Evolutionary conservation across 176 grass and related monocot genomes (phyloP).

Genomic region (Cenchrus americanus): DNA sequence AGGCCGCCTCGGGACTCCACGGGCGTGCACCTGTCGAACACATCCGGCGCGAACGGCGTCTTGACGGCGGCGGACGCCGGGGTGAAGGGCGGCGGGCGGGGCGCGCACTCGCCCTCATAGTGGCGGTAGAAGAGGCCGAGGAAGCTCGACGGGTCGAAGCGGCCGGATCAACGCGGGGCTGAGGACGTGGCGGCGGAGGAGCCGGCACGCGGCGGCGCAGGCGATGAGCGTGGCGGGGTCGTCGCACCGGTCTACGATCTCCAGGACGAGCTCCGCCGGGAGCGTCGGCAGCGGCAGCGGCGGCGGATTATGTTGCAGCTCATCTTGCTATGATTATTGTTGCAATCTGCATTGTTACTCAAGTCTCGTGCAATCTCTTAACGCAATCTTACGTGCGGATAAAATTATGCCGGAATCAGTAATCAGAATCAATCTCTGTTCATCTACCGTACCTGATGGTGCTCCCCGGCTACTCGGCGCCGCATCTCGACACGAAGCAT

Average conservation of each 20-base stretch:
- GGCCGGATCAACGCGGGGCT: background rate
- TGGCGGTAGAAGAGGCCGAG: slow-evolving; percentile 7
- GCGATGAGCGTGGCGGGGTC: slow-evolving; percentile 3
- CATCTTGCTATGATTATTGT: background rate
- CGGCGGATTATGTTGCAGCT: background rate
- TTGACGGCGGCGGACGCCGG: background rate
- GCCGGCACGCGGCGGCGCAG: background rate
- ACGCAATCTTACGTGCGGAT: background rate
- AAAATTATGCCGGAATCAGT: too few species aligned
- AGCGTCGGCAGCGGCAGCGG: background rate
- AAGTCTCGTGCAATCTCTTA: background rate
- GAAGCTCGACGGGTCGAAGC: background rate
- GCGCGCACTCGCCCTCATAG: background rate
- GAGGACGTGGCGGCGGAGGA: slow-evolving; percentile 10
- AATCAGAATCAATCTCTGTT: too few species aligned
- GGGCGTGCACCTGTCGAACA: background rate
- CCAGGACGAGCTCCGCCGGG: slow-evolving; percentile 8
- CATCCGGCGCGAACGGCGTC: background rate
- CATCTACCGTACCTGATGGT: background rate
- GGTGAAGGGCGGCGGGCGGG: slow-evolving; percentile 5
- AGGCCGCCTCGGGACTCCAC: slow-evolving; percentile 5
- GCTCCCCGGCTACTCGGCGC: background rate
- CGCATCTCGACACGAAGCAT: background rate
- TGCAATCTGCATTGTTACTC: background rate
- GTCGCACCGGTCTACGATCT: slow-evolving; percentile 6